These are phyloP conservation scores for Castanea sativa DNA, from an alignment of 306 rosid genomes.

Conservation along the genomic window DNA sequence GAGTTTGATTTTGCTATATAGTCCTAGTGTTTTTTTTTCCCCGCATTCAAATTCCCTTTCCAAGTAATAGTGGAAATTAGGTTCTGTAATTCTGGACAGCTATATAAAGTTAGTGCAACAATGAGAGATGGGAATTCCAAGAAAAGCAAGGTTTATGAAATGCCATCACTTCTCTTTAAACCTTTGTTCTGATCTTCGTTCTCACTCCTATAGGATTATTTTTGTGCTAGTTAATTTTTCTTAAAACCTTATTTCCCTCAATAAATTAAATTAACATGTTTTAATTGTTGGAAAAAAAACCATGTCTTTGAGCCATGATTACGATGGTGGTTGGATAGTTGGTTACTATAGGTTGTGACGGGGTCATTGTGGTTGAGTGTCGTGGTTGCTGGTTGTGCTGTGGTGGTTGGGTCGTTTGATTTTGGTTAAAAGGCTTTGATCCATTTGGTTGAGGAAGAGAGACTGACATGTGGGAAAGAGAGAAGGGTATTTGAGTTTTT, in stretches of 20 bases:
- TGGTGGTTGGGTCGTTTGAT: too few relatives aligned
- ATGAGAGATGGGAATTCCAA: constrained; percentile 95
- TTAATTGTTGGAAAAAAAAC: neutral
- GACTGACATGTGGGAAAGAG: too few relatives aligned
- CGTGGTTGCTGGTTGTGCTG: too few relatives aligned
- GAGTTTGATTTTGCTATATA: neutral
- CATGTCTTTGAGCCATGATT: neutral
- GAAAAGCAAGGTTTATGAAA: constrained; percentile 91
- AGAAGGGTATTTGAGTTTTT: too few relatives aligned
- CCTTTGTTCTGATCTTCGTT: constrained; percentile 65
- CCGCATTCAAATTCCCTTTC: constrained; percentile 4
- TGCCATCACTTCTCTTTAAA: constrained; percentile 16
- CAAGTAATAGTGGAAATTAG: constrained; percentile 10
- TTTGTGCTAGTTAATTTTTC: neutral
- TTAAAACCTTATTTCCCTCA: neutral
- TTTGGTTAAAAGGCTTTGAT: too few relatives aligned
- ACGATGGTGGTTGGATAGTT: too few relatives aligned
- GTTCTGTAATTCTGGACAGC: constrained; percentile 25
- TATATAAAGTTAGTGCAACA: constrained; percentile 80
- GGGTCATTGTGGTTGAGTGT: too few relatives aligned
- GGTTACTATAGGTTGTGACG: too few relatives aligned
- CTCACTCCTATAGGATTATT: neutral
- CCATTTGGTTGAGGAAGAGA: too few relatives aligned
- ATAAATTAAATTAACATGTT: neutral
- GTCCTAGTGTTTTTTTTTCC: neutral